A percentile compares a stretch with the other conserved stretches of the same genome.
phyloP scores from a whole-genome alignment of 495 filamentous ascomycete species.

The Lichina pygmaea region DNA sequence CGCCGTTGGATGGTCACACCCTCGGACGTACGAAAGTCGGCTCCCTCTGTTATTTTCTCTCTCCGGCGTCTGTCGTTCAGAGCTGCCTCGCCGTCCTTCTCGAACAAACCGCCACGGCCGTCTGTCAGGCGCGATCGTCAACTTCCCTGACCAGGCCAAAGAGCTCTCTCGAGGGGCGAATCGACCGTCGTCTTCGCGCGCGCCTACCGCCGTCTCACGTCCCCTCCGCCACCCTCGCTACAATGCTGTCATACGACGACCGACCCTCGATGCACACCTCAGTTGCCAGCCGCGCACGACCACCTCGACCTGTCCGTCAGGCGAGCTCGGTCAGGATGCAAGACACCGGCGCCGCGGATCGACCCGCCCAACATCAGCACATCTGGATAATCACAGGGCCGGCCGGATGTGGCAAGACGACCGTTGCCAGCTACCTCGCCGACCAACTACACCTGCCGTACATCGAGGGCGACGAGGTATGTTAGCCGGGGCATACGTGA shows the following conservation, averaged over 20 bases:
- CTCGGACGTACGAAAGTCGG: too few relatives aligned
- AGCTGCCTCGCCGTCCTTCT: too few relatives aligned
- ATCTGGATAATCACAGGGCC: slow-evolving; percentile 98
- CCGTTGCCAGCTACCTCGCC: slow-evolving; percentile 58
- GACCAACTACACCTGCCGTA: slow-evolving; percentile 46
- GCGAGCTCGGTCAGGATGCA: background rate
- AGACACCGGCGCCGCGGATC: background rate
- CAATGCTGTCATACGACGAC: slow-evolving; percentile 2
- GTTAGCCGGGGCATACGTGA: slow-evolving; percentile 8
- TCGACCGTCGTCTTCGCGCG: background rate
- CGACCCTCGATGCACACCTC: background rate
- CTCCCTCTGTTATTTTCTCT: too few relatives aligned
- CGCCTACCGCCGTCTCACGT: background rate
- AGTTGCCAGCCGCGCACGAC: background rate
- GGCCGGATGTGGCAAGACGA: slow-evolving; percentile 89
- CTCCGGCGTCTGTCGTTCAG: too few relatives aligned
- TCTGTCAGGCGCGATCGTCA: too few relatives aligned
- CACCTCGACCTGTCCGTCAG: background rate
- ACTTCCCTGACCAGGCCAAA: too few relatives aligned
- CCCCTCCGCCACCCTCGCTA: background rate
- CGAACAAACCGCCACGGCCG: too few relatives aligned
- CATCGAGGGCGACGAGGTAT: slow-evolving; percentile 88
- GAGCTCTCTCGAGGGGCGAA: too few relatives aligned
- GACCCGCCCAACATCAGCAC: slow-evolving; percentile 28
- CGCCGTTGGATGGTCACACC: too few relatives aligned